Evolutionary conservation across 2,329 filamentous ascomycete genomes (phyloP).

Genomic region (Torrubiellomyces zombiae): DNA sequence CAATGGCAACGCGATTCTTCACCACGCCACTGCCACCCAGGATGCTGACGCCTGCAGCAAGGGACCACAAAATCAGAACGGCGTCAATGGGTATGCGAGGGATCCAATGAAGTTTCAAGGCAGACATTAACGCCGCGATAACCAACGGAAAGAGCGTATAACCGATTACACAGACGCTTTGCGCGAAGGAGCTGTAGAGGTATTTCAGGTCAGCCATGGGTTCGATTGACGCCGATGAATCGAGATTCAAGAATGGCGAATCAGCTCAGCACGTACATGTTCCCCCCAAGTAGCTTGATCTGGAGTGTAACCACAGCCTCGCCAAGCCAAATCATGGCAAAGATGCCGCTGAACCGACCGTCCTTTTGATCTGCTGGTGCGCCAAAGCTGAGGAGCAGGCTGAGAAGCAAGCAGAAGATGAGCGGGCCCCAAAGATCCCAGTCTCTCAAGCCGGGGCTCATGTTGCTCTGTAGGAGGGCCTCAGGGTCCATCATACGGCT

Average conservation of each 20-base stretch:
- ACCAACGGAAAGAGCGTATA: slow-evolving; percentile 97
- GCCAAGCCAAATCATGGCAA: slow-evolving; percentile 91
- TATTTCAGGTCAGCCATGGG: too few species aligned
- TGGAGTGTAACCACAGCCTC: slow-evolving; percentile 95
- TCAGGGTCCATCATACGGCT: slow-evolving; percentile 49
- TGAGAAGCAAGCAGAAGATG: slow-evolving; percentile 81
- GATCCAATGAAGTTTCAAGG: slow-evolving; percentile 62
- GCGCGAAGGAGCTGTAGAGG: slow-evolving; percentile 69
- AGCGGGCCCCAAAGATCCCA: slow-evolving; percentile 98
- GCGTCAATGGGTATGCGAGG: slow-evolving; percentile 81
- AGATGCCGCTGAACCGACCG: slow-evolving; percentile 86
- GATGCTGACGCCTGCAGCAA: slow-evolving; percentile 92
- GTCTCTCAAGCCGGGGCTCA: slow-evolving; percentile 82
- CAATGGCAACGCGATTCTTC: slow-evolving; percentile 82
- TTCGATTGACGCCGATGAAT: too few species aligned
- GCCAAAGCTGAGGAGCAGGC: slow-evolving; percentile 71
- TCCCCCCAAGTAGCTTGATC: slow-evolving; percentile 89
- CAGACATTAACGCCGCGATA: slow-evolving; percentile 78
- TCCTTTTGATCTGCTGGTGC: slow-evolving; percentile 69
- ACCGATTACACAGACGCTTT: slow-evolving; percentile 93
- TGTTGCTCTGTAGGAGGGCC: slow-evolving; percentile 45
- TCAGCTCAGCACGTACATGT: slow-evolving; percentile 54
- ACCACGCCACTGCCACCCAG: slow-evolving; percentile 89
- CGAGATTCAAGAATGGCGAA: slow-evolving; percentile 5
- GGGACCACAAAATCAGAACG: slow-evolving; percentile 75